A percentile compares a stretch with the other conserved stretches of the same genome.
phyloP scores from a whole-genome alignment of 768 basidiomycete genomes.

The Mycena haematopus region DNA sequence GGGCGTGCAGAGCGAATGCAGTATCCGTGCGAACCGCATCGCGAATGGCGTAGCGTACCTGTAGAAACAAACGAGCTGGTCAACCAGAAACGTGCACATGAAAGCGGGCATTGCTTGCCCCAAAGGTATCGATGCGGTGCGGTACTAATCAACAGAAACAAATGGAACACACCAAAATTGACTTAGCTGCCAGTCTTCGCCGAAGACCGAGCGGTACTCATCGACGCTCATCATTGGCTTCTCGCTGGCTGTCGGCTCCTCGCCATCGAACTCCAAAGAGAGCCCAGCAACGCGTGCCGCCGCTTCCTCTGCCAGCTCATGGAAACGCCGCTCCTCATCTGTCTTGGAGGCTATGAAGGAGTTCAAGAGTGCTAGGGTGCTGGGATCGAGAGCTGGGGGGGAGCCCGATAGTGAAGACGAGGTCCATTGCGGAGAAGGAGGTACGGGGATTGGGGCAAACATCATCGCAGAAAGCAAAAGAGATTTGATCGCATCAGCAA shows the following conservation, averaged over 20 bases:
- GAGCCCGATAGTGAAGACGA: conserved; percentile 40
- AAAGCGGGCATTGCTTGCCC: conserved; percentile 18
- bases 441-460: conserved; percentile 32
- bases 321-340: conserved; percentile 51
- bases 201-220: conserved; percentile 49
- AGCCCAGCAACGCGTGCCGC: conserved; percentile 43
- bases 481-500: background rate
- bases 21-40: conserved; percentile 40
- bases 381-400: conserved; percentile 43
- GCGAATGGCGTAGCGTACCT: conserved; percentile 54
- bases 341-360: conserved; percentile 47
- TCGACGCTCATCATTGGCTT: conserved; percentile 51
- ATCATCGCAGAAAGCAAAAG: conserved; percentile 7
- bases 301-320: conserved; percentile 44
- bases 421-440: conserved; percentile 29
- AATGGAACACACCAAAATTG: conserved; percentile 52
- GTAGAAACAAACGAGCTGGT: conserved; percentile 12
- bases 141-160: conserved; percentile 4
- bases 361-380: conserved; percentile 48
- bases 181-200: conserved; percentile 58
- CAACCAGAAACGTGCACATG: background rate
- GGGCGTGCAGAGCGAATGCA: conserved; percentile 42
- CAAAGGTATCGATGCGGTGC: background rate
- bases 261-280: conserved; percentile 34
- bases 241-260: conserved; percentile 26